These are phyloP conservation scores for Didymella pomorum DNA, from an alignment of 2,329 filamentous ascomycete species.

Conservation along the genomic window DNA sequence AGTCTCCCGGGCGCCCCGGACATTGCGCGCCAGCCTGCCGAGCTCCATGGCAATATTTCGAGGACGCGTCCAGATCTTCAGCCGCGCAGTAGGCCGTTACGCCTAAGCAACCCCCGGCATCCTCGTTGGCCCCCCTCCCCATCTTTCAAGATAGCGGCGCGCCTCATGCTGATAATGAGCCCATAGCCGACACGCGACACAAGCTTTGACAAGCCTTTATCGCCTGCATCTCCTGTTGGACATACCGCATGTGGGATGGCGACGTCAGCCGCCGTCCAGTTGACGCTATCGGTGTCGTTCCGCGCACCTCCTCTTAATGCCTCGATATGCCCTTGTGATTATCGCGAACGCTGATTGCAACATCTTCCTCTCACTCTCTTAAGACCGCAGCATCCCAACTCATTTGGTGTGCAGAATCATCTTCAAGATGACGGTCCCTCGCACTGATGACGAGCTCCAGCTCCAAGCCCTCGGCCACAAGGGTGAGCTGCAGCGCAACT, in stretches of 20 bases:
- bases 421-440: slow-evolving; percentile 23
- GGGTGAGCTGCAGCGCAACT: slow-evolving; percentile 66
- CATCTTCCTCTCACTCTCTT: not conserved
- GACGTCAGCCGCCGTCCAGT: slow-evolving; percentile 16
- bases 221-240: slow-evolving; percentile 15
- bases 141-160: slow-evolving; percentile 8
- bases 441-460: slow-evolving; percentile 46
- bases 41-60: slow-evolving; percentile 1
- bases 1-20: not conserved
- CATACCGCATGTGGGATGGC: slow-evolving; percentile 18
- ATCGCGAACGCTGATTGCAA: slow-evolving; percentile 1
- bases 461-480: slow-evolving; percentile 61
- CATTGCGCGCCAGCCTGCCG: not conserved
- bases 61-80: slow-evolving; percentile 6
- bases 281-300: slow-evolving; percentile 7
- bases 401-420: not conserved
- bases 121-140: not conserved
- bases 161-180: slow-evolving; percentile 4
- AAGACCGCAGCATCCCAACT: not conserved
- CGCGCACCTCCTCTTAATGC: slow-evolving; percentile 11
- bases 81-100: not conserved
- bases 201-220: slow-evolving; percentile 23
- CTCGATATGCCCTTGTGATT: not conserved
- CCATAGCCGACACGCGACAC: slow-evolving; percentile 7
- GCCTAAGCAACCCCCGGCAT: not conserved